phyloP scores from a whole-genome alignment of 305 asterid genomes.

The Fraxinus floribunda region DNA sequence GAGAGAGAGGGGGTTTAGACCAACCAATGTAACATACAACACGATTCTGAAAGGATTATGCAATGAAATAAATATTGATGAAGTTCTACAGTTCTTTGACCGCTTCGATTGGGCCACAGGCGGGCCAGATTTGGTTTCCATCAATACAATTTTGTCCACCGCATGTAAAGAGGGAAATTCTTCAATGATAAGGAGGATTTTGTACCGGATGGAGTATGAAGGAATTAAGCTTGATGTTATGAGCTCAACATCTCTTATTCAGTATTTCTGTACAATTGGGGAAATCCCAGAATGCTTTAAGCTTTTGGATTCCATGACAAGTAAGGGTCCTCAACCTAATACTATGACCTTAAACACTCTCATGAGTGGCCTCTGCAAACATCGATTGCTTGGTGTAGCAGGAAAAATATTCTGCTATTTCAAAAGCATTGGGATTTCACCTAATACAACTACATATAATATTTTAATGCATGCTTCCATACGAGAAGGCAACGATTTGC shows the following conservation, averaged over 20 bases:
- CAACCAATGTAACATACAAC: slow-evolving; percentile 50
- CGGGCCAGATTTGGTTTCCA: slow-evolving; percentile 57
- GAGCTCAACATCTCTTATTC: slow-evolving; percentile 50
- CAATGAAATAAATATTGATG: slow-evolving; percentile 37
- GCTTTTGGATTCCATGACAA: slow-evolving; percentile 44
- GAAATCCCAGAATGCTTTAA: slow-evolving; percentile 35
- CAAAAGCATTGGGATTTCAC: slow-evolving; percentile 41
- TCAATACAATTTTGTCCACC: slow-evolving; percentile 52
- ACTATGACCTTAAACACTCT: slow-evolving; percentile 46
- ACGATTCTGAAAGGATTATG: slow-evolving; percentile 55
- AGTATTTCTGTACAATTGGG: slow-evolving; percentile 41
- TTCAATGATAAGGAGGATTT: slow-evolving; percentile 34
- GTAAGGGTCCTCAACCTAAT: slow-evolving; percentile 42
- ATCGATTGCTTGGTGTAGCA: slow-evolving; percentile 40
- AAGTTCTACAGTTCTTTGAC: slow-evolving; percentile 44
- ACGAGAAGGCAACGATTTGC: slow-evolving; percentile 37
- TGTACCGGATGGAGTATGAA: slow-evolving; percentile 42
- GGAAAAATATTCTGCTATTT: slow-evolving; percentile 31
- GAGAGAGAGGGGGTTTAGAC: slow-evolving; percentile 46
- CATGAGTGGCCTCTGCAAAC: slow-evolving; percentile 53
- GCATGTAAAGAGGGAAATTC: slow-evolving; percentile 51
- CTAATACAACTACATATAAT: slow-evolving; percentile 46
- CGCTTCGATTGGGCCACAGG: slow-evolving; percentile 38
- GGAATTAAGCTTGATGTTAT: slow-evolving; percentile 47
- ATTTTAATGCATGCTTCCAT: slow-evolving; percentile 51